Conservation (phyloP, 2,329 filamentous ascomycete genomes). For the Penicillium sp. region DNA sequence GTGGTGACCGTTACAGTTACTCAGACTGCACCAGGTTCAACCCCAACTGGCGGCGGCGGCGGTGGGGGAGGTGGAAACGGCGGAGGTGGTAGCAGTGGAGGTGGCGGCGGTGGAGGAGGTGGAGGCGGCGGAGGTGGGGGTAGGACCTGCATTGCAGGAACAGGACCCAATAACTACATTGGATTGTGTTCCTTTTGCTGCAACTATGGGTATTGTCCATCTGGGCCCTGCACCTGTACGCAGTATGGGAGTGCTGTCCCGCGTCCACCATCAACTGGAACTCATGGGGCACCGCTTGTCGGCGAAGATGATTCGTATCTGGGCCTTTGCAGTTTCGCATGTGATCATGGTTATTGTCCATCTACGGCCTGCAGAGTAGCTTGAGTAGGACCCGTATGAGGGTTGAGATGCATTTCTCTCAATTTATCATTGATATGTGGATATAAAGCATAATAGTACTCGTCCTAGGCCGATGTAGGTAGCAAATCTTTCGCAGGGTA, state of each 20-base stretch:
- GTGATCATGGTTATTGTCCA: conserved; percentile 51
- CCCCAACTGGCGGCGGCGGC: background rate
- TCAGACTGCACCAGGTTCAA: background rate
- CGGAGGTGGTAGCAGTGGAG: background rate
- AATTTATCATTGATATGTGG: too few species aligned
- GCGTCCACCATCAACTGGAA: conserved; percentile 26
- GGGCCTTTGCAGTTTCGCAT: conserved; percentile 50
- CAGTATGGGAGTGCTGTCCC: conserved; percentile 23
- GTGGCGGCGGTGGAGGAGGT: background rate
- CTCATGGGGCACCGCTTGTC: conserved; percentile 21
- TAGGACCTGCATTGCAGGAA: conserved; percentile 28
- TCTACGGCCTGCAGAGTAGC: conserved; percentile 23
- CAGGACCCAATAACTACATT: conserved; percentile 31
- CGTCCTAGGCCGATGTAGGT: background rate
- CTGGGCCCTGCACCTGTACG: conserved; percentile 34
- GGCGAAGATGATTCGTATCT: conserved; percentile 39
- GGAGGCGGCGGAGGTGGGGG: conserved; percentile 2
- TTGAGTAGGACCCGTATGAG: background rate
- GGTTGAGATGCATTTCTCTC: background rate
- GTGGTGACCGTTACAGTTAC: conserved; percentile 9
- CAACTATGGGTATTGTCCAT: conserved; percentile 33
- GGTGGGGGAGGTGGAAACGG: background rate
- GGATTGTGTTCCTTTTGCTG: conserved; percentile 35
- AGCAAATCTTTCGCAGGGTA: background rate
- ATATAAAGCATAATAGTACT: background rate